Evolutionary conservation across 768 basidiomycete species (phyloP).

Genomic region (Rhizopogon sp.): DNA sequence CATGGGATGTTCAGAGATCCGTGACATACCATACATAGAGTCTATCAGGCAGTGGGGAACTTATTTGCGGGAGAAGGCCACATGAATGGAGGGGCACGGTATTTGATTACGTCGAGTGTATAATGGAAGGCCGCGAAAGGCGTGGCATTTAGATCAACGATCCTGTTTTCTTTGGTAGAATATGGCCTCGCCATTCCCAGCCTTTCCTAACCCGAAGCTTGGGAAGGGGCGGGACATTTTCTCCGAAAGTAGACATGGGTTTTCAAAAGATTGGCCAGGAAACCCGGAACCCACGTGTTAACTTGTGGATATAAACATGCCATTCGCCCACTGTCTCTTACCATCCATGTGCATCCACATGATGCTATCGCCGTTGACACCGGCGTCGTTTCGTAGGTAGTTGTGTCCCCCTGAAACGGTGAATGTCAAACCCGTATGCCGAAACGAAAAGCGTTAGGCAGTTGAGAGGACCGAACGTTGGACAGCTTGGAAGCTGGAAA

Average conservation of each 20-base stretch:
- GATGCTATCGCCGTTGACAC: neutral
- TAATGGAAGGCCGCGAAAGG: constrained; percentile 7
- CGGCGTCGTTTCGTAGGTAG: neutral
- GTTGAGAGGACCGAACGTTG: neutral
- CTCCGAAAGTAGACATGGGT: constrained; percentile 9
- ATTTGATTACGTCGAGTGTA: constrained; percentile 9
- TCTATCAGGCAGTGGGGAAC: constrained; percentile 1
- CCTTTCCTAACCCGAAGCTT: constrained; percentile 5
- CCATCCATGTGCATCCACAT: neutral
- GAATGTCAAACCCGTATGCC: neutral
- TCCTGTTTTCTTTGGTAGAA: neutral
- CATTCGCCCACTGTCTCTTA: neutral
- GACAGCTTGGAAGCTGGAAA: neutral
- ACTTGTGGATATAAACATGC: constrained; percentile 4
- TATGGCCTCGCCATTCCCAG: neutral
- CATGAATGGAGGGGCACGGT: neutral
- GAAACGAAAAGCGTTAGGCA: neutral
- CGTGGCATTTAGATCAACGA: constrained; percentile 3
- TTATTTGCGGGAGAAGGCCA: neutral
- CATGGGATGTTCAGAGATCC: neutral
- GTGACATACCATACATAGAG: no score
- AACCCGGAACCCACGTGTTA: constrained; percentile 18
- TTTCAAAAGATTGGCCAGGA: neutral
- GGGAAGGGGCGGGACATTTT: constrained; percentile 3
- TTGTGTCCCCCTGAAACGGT: neutral